Base-by-base conservation (phyloP, 805 yeast genomes). In the Myxozyma nipponensis region DNA sequence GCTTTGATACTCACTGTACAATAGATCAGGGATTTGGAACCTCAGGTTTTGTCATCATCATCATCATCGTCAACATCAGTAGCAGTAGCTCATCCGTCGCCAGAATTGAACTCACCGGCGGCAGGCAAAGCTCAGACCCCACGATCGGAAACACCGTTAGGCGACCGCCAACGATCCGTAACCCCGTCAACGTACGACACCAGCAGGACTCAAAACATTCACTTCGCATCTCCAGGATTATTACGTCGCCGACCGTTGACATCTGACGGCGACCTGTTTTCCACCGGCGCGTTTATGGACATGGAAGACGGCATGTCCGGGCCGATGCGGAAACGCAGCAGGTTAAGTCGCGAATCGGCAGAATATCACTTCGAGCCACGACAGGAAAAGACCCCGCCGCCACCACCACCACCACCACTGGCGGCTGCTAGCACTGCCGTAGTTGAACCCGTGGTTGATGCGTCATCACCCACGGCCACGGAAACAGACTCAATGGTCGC, bases 231-330 rank as follows among this genome's bases (percentile, higher is more conserved):
- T 13, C 52, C 56, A 4, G 42, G 30, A 10, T 24, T 38, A 2
- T 25, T 52, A 10, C 53, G 58, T 2, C 50, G 58, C 7, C 57
- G 54, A 7, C 35, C 46, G 22, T 37, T 32, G 7, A 53, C 53
- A 10, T 47, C 58, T 3, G 22, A 46, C 10, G 58, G 52, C 34
- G 58, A 54, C 26, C 44, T 54, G 18, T 47, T 54, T 30, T 44
- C 57, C 6, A 47, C 57, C n/a, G 58, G 57, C 19, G 50, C 51
- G 13, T 47, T 54, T 24, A 38, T 52, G 17, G 58, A 54, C 18
- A 35, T 47, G 23, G 58, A 54, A 18, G 53, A 52, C 13, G 48
- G 42, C 13, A 42, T 54, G n/a, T 39, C 56, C n/a, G 58, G 58
- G 4, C 58, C 58, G 18, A 23, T 54, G n/a, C 42, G 42, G 26